phyloP scores from a whole-genome alignment of 495 filamentous ascomycete genomes.

The Polyplosphaeria fusca region DNA sequence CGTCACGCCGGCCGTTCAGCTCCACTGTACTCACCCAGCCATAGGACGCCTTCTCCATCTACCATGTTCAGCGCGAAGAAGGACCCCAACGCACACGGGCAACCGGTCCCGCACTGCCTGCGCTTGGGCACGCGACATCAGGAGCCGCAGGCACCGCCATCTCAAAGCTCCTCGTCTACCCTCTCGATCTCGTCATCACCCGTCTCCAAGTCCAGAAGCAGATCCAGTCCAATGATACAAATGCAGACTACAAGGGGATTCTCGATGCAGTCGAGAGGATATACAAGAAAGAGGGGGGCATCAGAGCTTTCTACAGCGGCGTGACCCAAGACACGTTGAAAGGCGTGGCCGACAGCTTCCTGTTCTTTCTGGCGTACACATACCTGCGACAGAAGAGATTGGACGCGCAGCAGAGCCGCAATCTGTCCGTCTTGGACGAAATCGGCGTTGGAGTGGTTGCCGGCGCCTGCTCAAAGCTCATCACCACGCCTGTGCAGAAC shows the following conservation, averaged over 20 bases:
- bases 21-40: too few species aligned
- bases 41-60: constrained; percentile 42
- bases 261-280: constrained; percentile 70
- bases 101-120: constrained; percentile 59
- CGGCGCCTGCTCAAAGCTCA: constrained; percentile 70
- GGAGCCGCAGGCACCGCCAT: constrained; percentile 72
- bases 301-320: constrained; percentile 72
- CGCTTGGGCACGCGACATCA: constrained; percentile 81
- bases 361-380: constrained; percentile 83
- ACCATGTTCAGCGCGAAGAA: constrained; percentile 40
- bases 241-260: constrained; percentile 55
- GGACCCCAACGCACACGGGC: neutral
- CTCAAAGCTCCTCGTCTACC: constrained; percentile 76
- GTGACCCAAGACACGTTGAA: constrained; percentile 69
- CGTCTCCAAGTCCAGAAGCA: constrained; percentile 78
- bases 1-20: too few species aligned
- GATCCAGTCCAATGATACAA: constrained; percentile 40
- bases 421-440: constrained; percentile 66
- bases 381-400: constrained; percentile 63
- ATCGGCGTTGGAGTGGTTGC: constrained; percentile 73
- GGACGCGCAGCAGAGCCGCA: constrained; percentile 25
- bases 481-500: constrained; percentile 79
- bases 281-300: constrained; percentile 65
- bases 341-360: constrained; percentile 70
- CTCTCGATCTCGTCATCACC: constrained; percentile 80